These are phyloP conservation scores for Colletotrichum siamense DNA, from an alignment of 2,329 filamentous ascomycete genomes.

Conservation along the genomic window DNA sequence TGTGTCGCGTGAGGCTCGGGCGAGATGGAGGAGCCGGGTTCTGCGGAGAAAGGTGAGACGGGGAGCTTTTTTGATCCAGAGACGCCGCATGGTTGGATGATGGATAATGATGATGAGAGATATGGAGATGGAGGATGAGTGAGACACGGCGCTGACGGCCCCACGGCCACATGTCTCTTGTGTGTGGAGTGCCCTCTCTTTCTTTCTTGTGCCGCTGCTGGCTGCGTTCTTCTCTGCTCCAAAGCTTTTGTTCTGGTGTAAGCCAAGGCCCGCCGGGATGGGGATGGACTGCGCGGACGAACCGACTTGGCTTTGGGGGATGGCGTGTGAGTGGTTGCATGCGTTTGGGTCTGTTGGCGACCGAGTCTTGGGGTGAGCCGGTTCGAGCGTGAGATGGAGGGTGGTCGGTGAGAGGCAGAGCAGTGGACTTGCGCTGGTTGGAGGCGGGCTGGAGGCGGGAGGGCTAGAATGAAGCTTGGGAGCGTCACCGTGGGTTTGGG, in stretches of 20 bases:
- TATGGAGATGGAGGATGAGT: not conserved
- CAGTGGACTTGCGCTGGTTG: not conserved
- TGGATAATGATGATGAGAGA: not conserved
- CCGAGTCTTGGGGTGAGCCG: not conserved
- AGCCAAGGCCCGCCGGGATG: not conserved
- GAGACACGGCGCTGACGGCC: not conserved
- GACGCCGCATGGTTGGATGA: not conserved
- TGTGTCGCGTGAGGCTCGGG: not conserved
- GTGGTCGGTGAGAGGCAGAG: not conserved
- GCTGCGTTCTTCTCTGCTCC: not conserved
- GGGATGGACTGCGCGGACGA: not conserved
- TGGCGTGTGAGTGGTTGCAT: not conserved
- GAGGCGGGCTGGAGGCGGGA: not conserved
- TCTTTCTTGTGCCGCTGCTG: not conserved
- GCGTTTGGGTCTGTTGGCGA: not conserved
- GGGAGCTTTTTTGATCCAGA: not conserved
- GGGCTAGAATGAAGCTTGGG: not conserved
- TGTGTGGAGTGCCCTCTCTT: not conserved
- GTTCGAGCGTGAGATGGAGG: not conserved
- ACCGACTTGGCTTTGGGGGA: not conserved
- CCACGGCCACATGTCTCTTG: not conserved
- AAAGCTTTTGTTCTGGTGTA: not conserved
- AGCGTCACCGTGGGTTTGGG: not conserved
- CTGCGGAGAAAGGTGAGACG: not conserved
- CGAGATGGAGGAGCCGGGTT: not conserved